These are phyloP conservation scores for Xylariaceae sp. DNA, from an alignment of 2,329 filamentous ascomycete species.

Conservation along the genomic window DNA sequence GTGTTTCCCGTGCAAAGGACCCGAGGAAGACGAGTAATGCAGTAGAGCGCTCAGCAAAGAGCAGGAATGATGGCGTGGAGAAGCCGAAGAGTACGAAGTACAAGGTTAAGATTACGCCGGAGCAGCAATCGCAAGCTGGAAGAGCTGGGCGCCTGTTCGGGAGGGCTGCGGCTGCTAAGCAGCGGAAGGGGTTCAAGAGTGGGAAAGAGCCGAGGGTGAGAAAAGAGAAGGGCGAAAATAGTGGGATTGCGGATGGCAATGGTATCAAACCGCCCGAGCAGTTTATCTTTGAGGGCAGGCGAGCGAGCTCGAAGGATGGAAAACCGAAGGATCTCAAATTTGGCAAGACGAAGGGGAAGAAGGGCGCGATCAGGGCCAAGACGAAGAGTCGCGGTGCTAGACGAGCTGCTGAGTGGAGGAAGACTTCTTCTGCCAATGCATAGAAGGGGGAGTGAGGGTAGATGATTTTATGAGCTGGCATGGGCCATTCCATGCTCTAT, in stretches of 20 bases:
- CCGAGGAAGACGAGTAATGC: slow-evolving; percentile 56
- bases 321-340: slow-evolving; percentile 60
- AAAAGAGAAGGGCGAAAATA: slow-evolving; percentile 10
- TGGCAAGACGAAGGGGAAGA: slow-evolving; percentile 51
- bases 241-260: slow-evolving; percentile 3
- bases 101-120: slow-evolving; percentile 65
- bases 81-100: slow-evolving; percentile 50
- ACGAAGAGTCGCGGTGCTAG: slow-evolving; percentile 28
- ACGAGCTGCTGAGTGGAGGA: slow-evolving; percentile 32
- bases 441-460: too few relatives aligned
- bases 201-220: slow-evolving; percentile 22
- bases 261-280: slow-evolving; percentile 59
- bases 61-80: slow-evolving; percentile 30
- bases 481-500: too few relatives aligned
- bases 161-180: slow-evolving; percentile 56
- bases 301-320: slow-evolving; percentile 64
- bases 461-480: too few relatives aligned
- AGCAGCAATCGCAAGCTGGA: slow-evolving; percentile 68
- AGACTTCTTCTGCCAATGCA: slow-evolving; percentile 9
- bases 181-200: slow-evolving; percentile 34
- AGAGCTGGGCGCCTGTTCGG: slow-evolving; percentile 72
- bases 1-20: slow-evolving; percentile 82
- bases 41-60: slow-evolving; percentile 45
- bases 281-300: slow-evolving; percentile 77
- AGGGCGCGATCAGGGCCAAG: slow-evolving; percentile 32